Percentiles rank a stretch among this genome's conserved stretches.
phyloP scores from a whole-genome alignment of 2,329 filamentous ascomycete genomes.

The Arachnopeziza araneosa region DNA sequence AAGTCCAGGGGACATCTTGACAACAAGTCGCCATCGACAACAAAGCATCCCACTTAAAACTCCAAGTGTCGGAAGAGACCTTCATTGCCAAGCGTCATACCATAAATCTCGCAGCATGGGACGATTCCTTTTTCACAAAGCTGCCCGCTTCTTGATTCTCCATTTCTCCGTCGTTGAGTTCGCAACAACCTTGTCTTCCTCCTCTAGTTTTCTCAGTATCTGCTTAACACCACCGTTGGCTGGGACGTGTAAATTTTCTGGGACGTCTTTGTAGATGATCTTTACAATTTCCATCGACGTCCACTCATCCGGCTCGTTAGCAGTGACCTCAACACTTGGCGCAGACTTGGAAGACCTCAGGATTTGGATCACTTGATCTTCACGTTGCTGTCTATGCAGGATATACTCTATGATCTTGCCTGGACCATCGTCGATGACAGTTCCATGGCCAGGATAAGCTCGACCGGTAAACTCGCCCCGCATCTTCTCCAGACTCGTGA shows the following conservation, averaged over 20 bases:
- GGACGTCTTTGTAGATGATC: conserved; percentile 76
- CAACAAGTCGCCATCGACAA: neutral
- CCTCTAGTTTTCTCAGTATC: conserved; percentile 72
- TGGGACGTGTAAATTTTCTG: conserved; percentile 66
- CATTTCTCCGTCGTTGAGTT: conserved; percentile 31
- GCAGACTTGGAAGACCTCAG: conserved; percentile 40
- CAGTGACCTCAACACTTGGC: conserved; percentile 16
- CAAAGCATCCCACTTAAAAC: neutral
- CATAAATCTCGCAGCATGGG: neutral
- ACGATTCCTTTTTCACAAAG: conserved; percentile 30
- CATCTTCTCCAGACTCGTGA: conserved; percentile 67
- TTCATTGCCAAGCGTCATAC: neutral
- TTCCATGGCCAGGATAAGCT: conserved; percentile 85
- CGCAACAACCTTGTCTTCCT: conserved; percentile 60
- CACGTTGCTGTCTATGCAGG: conserved; percentile 69
- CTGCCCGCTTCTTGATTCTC: conserved; percentile 39
- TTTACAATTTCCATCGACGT: conserved; percentile 78
- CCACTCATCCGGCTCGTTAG: conserved; percentile 43
- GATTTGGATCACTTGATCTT: conserved; percentile 68
- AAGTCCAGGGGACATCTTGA: neutral
- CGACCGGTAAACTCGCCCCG: conserved; percentile 55
- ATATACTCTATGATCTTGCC: conserved; percentile 78
- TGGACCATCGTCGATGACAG: conserved; percentile 66
- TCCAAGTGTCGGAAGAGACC: neutral
- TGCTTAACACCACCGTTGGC: conserved; percentile 72